Conservation (phyloP, 2,329 filamentous ascomycete species). For the Spiromastix sp. region DNA sequence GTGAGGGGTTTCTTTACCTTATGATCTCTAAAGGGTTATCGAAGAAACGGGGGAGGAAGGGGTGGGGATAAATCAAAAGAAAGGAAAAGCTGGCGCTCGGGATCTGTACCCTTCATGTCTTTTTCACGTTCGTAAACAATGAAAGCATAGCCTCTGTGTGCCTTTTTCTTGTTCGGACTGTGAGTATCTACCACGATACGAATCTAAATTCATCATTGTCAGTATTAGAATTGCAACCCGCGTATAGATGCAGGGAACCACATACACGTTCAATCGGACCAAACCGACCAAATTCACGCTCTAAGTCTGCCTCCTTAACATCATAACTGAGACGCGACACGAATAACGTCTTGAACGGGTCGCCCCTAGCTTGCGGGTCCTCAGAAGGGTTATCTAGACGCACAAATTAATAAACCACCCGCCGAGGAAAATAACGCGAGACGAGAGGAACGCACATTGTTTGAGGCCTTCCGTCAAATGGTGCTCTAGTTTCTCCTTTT, state of each 20-base stretch:
- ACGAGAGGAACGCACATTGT: constrained; percentile 45
- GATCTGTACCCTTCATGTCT: constrained; percentile 86
- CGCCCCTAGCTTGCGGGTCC: constrained; percentile 81
- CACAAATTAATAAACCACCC: constrained; percentile 4
- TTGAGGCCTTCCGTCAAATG: constrained; percentile 54
- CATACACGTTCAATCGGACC: constrained; percentile 85
- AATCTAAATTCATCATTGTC: constrained; percentile 48
- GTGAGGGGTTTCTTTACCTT: constrained; percentile 21
- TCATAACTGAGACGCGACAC: constrained; percentile 85
- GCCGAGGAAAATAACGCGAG: not conserved
- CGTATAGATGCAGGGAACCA: too few species aligned
- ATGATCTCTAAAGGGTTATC: constrained; percentile 9
- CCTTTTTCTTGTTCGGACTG: constrained; percentile 66
- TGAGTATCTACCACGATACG: constrained; percentile 75
- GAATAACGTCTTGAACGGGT: constrained; percentile 91
- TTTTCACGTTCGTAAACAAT: constrained; percentile 95
- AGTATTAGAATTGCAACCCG: too few species aligned
- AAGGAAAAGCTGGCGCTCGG: constrained; percentile 32
- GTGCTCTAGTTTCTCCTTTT: constrained; percentile 56
- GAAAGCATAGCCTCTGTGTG: constrained; percentile 87
- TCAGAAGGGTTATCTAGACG: constrained; percentile 64
- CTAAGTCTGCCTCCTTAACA: constrained; percentile 77
- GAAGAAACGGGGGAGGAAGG: constrained; percentile 6
- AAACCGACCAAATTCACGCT: constrained; percentile 86
- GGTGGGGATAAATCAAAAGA: constrained; percentile 20